Evolutionary conservation across 805 yeast genomes (phyloP), one percentile per base, ranked within the genome.

Genomic region (Myxozyma sirexii): DNA sequence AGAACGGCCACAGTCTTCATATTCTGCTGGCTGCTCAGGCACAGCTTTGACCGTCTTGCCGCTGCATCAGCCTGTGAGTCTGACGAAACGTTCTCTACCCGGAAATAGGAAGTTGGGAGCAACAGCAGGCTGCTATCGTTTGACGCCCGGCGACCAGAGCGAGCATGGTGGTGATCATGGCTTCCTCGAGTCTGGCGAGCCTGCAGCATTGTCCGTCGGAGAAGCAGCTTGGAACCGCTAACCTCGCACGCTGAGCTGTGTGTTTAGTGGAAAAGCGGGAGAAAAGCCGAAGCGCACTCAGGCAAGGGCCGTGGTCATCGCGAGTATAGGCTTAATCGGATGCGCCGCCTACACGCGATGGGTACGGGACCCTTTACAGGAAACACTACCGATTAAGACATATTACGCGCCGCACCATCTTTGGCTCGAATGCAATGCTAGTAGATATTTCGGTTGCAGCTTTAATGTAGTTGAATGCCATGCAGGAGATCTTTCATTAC

Each of bases 1-100:
- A 60, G 54, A 2, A 60, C 42, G 21, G 59, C 53, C n/a, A 59
- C 59, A 2, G 54, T 19, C 47, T 29, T 39, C 47, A 23, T 45
- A 17, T 15, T 23, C 24, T 52, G 39, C 46, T 44, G 49, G 41
- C 62, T 58, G 39, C 56, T 50, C 39, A 46, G 19, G 43, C 15
- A 44, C 41, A 58, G 58, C 52, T 48, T 54, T 15, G 42, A 31
- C 8, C 58, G 27, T n/a, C 57, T 37, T 7, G 54, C 13, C 24
- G 33, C 41, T 15, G 50, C 29, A 24, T 50, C 54, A 23, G 15
- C 15, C 21, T 50, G 51, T 31, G 13, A 24, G 41, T 21, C 24
- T 21, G 50, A 17, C 10, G 53, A 33, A 23, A 23, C 35, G 27
- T 24, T 24, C 7, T 26, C 43, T 10, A 31, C n/a, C 24, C 31